phyloP scores from a whole-genome alignment of 1,284 basidiomycete genomes.

The Fistulinella staudtii region DNA sequence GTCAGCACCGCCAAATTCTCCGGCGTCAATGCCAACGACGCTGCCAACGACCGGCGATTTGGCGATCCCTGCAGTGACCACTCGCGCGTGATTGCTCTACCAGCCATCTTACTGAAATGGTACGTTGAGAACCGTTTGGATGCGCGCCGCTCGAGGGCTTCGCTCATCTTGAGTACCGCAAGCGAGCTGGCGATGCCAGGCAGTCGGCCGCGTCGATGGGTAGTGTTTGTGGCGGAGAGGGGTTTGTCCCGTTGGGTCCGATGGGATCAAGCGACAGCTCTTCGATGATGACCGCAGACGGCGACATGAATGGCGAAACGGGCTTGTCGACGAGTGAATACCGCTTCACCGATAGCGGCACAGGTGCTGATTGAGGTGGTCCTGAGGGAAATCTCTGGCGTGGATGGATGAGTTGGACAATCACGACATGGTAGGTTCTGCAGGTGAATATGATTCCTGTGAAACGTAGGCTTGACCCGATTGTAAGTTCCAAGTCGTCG shows the following conservation, averaged over 20 bases:
- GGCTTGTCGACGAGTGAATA: too few relatives aligned
- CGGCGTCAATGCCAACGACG: conserved; percentile 55
- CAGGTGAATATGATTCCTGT: conserved; percentile 11
- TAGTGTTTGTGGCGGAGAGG: too few relatives aligned
- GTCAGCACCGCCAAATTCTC: conserved; percentile 67
- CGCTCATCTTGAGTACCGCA: conserved; percentile 83
- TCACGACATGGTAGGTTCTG: conserved; percentile 9
- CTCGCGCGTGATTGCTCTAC: conserved; percentile 45
- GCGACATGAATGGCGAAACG: too few relatives aligned
- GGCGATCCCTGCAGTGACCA: conserved; percentile 31
- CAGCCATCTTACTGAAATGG: conserved; percentile 92
- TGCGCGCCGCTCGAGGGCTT: conserved; percentile 86
- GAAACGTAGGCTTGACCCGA: conserved; percentile 1
- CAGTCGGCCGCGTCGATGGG: too few relatives aligned
- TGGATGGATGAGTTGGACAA: conserved; percentile 15
- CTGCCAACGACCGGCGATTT: conserved; percentile 66
- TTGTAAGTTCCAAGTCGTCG: conserved; percentile 18
- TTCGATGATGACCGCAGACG: too few relatives aligned
- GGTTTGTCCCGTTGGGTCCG: too few relatives aligned
- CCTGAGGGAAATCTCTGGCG: too few relatives aligned
- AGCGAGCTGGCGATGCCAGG: conserved; percentile 75
- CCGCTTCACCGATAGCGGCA: too few relatives aligned
- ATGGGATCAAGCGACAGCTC: too few relatives aligned
- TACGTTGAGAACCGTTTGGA: conserved; percentile 97
- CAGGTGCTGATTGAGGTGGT: too few relatives aligned